phyloP scores from a whole-genome alignment of 2,329 filamentous ascomycete genomes.

The Exophiala spinifera region DNA sequence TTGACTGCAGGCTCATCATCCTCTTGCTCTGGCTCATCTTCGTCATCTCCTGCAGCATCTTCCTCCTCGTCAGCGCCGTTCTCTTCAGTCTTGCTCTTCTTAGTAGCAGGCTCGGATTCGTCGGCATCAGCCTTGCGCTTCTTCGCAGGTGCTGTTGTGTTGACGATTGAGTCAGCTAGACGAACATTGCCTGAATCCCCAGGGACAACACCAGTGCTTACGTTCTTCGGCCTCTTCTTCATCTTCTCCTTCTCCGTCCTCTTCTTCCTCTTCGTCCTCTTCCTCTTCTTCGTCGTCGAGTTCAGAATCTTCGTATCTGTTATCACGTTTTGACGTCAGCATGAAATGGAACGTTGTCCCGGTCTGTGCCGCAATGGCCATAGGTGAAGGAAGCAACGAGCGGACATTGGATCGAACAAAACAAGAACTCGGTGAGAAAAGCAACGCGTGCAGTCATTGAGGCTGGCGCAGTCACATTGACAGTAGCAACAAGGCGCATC shows the following conservation, averaged over 20 bases:
- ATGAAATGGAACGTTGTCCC: not conserved
- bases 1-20: constrained; percentile 28
- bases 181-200: not conserved
- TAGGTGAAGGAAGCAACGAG: not conserved
- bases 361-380: no score
- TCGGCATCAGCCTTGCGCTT: constrained; percentile 30
- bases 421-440: not conserved
- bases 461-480: no score
- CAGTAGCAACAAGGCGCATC: no score
- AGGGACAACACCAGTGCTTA: constrained; percentile 6
- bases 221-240: constrained; percentile 22
- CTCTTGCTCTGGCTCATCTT: constrained; percentile 24
- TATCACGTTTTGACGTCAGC: not conserved
- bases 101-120: constrained; percentile 17
- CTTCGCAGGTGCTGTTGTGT: constrained; percentile 19
- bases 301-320: constrained; percentile 36
- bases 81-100: constrained; percentile 27
- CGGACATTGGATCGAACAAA: not conserved
- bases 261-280: constrained; percentile 29
- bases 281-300: constrained; percentile 37
- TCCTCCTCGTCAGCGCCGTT: constrained; percentile 23
- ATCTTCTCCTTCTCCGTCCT: constrained; percentile 21
- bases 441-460: not conserved
- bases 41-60: constrained; percentile 20
- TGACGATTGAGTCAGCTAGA: constrained; percentile 5